Base-by-base conservation (phyloP, 768 basidiomycete genomes). In the Suillus alpinus region DNA sequence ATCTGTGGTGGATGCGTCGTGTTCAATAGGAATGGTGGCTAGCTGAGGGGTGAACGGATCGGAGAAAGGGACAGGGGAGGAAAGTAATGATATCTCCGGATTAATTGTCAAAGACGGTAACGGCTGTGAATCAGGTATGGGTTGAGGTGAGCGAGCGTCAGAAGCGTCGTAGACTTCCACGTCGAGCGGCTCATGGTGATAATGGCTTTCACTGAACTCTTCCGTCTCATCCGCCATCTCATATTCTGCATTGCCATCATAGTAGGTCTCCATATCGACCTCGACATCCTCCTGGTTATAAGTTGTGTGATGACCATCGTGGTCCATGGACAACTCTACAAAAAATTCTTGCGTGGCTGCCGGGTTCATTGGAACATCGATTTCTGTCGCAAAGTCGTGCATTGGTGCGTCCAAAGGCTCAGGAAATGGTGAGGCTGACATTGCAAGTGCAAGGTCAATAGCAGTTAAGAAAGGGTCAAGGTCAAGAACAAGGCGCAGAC, bases 381-480 rank as follows among this genome's bases (percentile, higher is more conserved):
- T 67, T 70, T 88, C 86, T 61, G 69, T 70, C 58, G 71, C 73
- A 66, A 81, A 86, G 73, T 88, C 86, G 55, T 82, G 72, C 87
- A 89, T 88, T 69, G 80, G 85, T 16, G 85, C 76, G 73, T 88
- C 87, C 71, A 77, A 85, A 4, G 80, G 65, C 63, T 87, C 85
- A 58, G 83, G 59, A 59, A 71, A 68, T 39, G 72, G 63, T 31
- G 72, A 55, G 51, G 68, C 64, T 51, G 73, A 68, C 73, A 74
- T 74, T 44, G 37, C 55, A 7, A 61, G 55, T 52, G 59, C 58
- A 43, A 61, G 58, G 59, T 47, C 59, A 58, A 57, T 47, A 56
- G 63, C 14, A 50, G 43, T 58, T 32, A 58, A 36, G 61, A 56
- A 59, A 68, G 65, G 64, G 60, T 50, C 51, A 23, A 62, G 65